Evolutionary conservation across 768 basidiomycete species (phyloP).

Genomic region (Amyloporia xantha): DNA sequence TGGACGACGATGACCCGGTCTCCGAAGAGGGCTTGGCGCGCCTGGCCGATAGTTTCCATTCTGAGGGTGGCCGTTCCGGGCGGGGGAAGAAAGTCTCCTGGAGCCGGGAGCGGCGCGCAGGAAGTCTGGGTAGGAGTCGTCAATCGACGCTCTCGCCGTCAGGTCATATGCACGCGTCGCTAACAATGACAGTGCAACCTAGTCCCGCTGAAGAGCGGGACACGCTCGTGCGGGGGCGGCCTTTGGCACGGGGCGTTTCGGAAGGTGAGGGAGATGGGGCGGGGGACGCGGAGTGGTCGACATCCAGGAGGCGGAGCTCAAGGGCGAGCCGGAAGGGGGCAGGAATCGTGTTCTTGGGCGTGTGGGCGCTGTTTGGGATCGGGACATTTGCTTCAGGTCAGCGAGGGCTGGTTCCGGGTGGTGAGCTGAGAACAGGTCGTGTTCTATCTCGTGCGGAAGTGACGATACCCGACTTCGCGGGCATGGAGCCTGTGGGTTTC

Average conservation of each 20-base stretch:
- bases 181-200: slow-evolving; percentile 26
- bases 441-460: slow-evolving; percentile 34
- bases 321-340: slow-evolving; percentile 64
- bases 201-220: slow-evolving; percentile 21
- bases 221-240: slow-evolving; percentile 36
- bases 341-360: slow-evolving; percentile 75
- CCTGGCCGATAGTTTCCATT: slow-evolving; percentile 72
- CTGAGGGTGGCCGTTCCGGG: slow-evolving; percentile 49
- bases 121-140: slow-evolving; percentile 36
- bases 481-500: neutral
- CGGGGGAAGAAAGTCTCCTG: slow-evolving; percentile 56
- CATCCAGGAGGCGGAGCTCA: slow-evolving; percentile 32
- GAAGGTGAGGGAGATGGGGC: slow-evolving; percentile 20
- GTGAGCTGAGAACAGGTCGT: slow-evolving; percentile 35
- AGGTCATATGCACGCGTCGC: slow-evolving; percentile 20
- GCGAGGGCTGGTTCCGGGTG: slow-evolving; percentile 22
- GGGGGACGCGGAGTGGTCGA: slow-evolving; percentile 18
- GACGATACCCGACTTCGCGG: neutral
- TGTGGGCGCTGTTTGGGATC: slow-evolving; percentile 68
- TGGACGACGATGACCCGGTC: slow-evolving; percentile 36
- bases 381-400: slow-evolving; percentile 39
- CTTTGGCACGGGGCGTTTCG: slow-evolving; percentile 33
- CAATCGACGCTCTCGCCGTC: slow-evolving; percentile 17
- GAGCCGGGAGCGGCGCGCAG: slow-evolving; percentile 54
- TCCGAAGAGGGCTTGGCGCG: slow-evolving; percentile 48